Percentiles rank a stretch among this genome's conserved stretches.
Conservation (phyloP, 2,329 filamentous ascomycete species). For the Leptographium procerum region DNA sequence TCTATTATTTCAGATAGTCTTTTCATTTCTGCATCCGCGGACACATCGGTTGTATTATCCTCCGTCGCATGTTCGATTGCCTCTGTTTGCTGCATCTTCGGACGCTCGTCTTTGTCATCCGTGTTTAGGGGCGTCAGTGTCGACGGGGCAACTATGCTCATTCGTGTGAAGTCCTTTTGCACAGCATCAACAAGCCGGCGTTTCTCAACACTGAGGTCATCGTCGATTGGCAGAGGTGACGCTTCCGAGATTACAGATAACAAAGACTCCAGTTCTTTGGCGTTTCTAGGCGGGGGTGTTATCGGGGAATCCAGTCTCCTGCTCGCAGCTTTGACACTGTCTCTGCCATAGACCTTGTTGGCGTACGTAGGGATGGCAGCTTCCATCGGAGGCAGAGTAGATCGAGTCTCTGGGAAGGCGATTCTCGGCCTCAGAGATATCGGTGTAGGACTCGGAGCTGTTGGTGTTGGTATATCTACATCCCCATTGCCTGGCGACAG, state of each 20-base stretch:
- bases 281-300: background rate
- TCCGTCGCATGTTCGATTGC: background rate
- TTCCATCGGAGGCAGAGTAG: background rate
- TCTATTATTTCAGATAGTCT: background rate
- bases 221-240: background rate
- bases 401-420: background rate
- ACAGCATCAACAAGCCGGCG: too few relatives aligned
- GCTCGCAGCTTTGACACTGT: background rate
- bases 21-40: background rate
- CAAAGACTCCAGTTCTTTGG: background rate
- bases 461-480: constrained; percentile 19
- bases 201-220: too few relatives aligned
- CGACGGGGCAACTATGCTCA: too few relatives aligned
- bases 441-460: constrained; percentile 23
- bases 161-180: too few relatives aligned
- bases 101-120: too few relatives aligned
- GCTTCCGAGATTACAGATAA: background rate
- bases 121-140: too few relatives aligned
- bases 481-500: background rate
- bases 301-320: background rate
- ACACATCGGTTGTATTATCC: background rate
- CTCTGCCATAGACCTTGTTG: background rate
- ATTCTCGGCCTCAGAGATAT: constrained; percentile 19
- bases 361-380: background rate
- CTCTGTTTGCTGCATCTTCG: background rate